Conservation (phyloP, 1,139 yeast genomes). For the Dujonia santamariae region DNA sequence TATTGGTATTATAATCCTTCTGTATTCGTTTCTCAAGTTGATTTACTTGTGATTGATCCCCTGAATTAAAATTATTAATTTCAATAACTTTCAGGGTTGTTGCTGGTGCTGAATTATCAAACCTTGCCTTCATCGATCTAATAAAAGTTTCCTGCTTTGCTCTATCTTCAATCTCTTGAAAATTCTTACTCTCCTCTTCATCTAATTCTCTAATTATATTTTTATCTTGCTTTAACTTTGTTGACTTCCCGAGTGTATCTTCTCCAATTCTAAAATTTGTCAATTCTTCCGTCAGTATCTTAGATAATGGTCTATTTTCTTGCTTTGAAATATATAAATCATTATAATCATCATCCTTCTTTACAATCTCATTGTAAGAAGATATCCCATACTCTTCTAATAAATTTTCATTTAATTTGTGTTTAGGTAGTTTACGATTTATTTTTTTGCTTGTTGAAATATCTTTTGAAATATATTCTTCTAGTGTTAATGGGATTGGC, state of each 20-base stretch:
- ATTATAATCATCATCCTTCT: slow-evolving; percentile 26
- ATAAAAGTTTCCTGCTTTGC: slow-evolving; percentile 27
- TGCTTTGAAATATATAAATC: slow-evolving; percentile 19
- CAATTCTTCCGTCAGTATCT: slow-evolving; percentile 26
- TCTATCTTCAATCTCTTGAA: slow-evolving; percentile 21
- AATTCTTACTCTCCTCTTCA: slow-evolving; percentile 26
- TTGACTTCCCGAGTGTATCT: slow-evolving; percentile 12
- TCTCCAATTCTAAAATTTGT: slow-evolving; percentile 39
- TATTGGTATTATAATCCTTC: slow-evolving; percentile 6
- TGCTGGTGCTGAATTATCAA: slow-evolving; percentile 14
- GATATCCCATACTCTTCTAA: slow-evolving; percentile 41
- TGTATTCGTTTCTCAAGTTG: slow-evolving; percentile 24
- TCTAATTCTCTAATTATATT: slow-evolving; percentile 17
- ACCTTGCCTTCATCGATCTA: slow-evolving; percentile 27
- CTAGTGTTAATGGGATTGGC: slow-evolving; percentile 16
- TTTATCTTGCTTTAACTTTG: slow-evolving; percentile 7
- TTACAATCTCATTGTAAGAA: slow-evolving; percentile 27
- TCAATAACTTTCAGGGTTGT: slow-evolving; percentile 28
- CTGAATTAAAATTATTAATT: slow-evolving; percentile 29
- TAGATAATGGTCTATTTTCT: slow-evolving; percentile 19
- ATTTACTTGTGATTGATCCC: slow-evolving; percentile 23
- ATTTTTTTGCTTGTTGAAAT: slow-evolving; percentile 18
- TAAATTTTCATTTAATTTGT: slow-evolving; percentile 31
- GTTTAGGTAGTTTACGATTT: slow-evolving; percentile 29
- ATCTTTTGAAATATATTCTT: slow-evolving; percentile 26